phyloP scores from a whole-genome alignment of 2,329 filamentous ascomycete species.

The Chalara sp. region DNA sequence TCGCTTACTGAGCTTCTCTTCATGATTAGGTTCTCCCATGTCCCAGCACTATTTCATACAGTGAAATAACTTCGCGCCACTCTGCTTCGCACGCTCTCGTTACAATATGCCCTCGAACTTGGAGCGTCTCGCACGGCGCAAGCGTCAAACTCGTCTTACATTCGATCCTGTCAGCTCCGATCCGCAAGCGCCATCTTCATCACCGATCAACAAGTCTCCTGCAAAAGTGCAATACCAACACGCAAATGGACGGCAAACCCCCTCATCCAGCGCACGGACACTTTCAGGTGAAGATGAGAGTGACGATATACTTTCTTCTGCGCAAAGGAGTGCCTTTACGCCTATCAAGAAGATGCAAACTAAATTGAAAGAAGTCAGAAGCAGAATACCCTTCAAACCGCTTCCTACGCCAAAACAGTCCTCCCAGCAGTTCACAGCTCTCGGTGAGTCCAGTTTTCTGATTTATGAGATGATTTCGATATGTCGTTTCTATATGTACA shows the following conservation, averaged over 20 bases:
- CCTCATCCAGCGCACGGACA: slow-evolving; percentile 3
- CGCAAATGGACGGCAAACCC: slow-evolving; percentile 3
- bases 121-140: slow-evolving; percentile 12
- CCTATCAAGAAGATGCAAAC: not conserved
- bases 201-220: slow-evolving; percentile 12
- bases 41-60: not conserved
- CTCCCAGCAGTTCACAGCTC: slow-evolving; percentile 6
- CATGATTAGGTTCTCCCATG: not conserved
- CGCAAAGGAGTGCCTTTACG: not conserved
- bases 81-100: not conserved
- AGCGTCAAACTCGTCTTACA: slow-evolving; percentile 21
- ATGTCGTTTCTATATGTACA: not conserved
- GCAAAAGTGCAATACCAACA: slow-evolving; percentile 19
- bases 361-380: slow-evolving; percentile 2
- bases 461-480: not conserved
- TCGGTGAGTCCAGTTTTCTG: not conserved
- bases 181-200: slow-evolving; percentile 3
- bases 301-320: slow-evolving; percentile 7
- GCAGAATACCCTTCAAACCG: slow-evolving; percentile 11
- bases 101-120: slow-evolving; percentile 7
- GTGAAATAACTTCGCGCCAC: not conserved
- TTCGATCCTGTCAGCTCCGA: slow-evolving; percentile 17
- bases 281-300: slow-evolving; percentile 3
- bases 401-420: slow-evolving; percentile 18
- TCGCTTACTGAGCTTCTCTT: not conserved